Base-by-base conservation (phyloP, 441 rosid species). In the Aleurites moluccanus region DNA sequence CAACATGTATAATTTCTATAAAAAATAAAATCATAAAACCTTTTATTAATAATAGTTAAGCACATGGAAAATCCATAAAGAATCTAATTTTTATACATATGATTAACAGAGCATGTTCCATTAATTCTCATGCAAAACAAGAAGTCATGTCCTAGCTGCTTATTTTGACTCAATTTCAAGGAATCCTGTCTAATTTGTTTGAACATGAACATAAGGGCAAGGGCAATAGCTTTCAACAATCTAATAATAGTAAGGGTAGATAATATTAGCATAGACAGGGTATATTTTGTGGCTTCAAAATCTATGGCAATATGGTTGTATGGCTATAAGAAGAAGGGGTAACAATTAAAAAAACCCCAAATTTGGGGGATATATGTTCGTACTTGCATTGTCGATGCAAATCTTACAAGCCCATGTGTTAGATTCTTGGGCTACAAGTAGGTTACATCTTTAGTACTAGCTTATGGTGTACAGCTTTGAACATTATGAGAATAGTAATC, bases 391-490 rank as follows among this genome's bases (percentile, higher is more conserved):
- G 76, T 69, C 53, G 79, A 73, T 69, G 83, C 87, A 79, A 81
- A 83, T 87, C 81, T 74, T 77, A 70, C 86, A 80, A 76, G 65
- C 69, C 78, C 89, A 83, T 79, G 90, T 85, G 90, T 84, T 78
- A 56, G 90, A 87, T 87, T 87, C 90, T 80, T 49, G 33, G 72
- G 83, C 85, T 85, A 76, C 59, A 27, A 75, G 73, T 79, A 78
- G 87, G 83, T n/a, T 76, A 40, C 50, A 64, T 66, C 77, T 83
- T 77, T 78, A 61, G 47, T 44, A 71, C 79, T 74, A 74, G 71
- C 53, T 76, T 21, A 23, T 76, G 80, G 63, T 67, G 68, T 63
- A 57, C 85, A 85, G 80, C 87, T 78, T 80, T 80, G 23, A 57
- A 66, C 64, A 25, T 69, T 68, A 21, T 40, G 30, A 74, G 83